Evolutionary conservation across 2,329 filamentous ascomycete genomes (phyloP), one percentile per base, ranked within the genome.

Genomic region (Aspergillus clavatus): DNA sequence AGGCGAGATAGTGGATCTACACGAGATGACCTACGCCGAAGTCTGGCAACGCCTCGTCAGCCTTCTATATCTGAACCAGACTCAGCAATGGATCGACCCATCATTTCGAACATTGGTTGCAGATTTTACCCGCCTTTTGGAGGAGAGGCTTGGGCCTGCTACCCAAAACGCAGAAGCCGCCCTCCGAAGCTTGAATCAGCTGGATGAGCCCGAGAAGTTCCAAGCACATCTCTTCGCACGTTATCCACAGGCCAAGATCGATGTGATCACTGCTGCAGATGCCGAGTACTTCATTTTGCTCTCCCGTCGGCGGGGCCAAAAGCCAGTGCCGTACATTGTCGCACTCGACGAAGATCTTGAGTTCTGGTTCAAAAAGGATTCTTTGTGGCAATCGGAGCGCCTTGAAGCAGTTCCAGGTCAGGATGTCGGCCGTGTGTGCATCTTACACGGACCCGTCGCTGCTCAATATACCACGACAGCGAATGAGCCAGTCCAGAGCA

Each of bases 301-400:
- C 33, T 95, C 89, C 76, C 83, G 89, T 71, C 83, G 88, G 27
- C 86, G 85, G 37, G 84, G 83, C 21, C 90, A 96, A 74, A 97
- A 97, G 77, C 91, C 91, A 1, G 86, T 91, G 14, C 91, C 90
- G 1, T 97, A 97, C 63, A 88, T 97, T 19, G 91, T 91, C 2
- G 78, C 84, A 16, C 78, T 97, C 7, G 90, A 97, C 57, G 88
- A 93, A 50, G 93, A 90, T 63, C 97, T 97, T 56, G 91, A 97
- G 65, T 94, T 91, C 71, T 97, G 87, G 74, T 97, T 97, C 84
- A 97, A 97, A 81, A 97, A 97, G 75, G 91, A 97, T 67, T 96
- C 91, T 0, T 78, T 97, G 10, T 97, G 91, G 91, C 91, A 97
- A 71, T 95, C 91, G 0, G 91, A 97, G 70, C 90, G 96, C 61